Evolutionary conservation across 768 basidiomycete species (phyloP), one percentile per base, ranked within the genome.

Genomic region (Rhizopogon rudus): DNA sequence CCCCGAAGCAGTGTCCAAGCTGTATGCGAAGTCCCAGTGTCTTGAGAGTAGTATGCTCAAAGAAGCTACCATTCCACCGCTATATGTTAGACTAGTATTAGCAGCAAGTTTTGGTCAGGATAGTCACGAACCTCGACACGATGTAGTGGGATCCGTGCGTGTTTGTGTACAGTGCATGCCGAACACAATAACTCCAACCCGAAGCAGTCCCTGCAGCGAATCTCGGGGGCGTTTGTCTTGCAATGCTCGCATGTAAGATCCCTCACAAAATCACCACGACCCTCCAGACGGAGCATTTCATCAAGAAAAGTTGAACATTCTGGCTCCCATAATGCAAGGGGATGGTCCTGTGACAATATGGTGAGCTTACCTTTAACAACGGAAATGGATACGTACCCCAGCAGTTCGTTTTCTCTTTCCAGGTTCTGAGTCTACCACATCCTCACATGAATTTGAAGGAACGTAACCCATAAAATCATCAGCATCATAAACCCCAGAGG

Each of bases 1-100:
- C 44, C 22, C 55, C 54, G 4, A 31, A 31, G 1, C 40, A 49
- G 33, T 68, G 67, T 3, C 66, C 67, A 17, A 68, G 55, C 31
- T 65, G 65, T 2, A 65, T 53, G 5, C 53, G 52, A 2, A 67
- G 33, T 1, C 68, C 65, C 0, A 68, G n/a, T 12, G 39, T 16
- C 44, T 63, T 65, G 5, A 68, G 51, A 2, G 52, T 44, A 0
- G 50, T 51, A 6, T 40, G 49, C 31, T 62, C 51, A 31, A 65
- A 67, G 44, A 53, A 63, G 5, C 17, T 20, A 0, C 59, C 59
- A 52, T 58, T 62, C 66, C 66, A 67, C 5, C 33, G 35, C 54
- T 12, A 22, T 63, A 54, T 46, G 57, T 39, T 13, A 39, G 37
- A 29, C 37, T 13, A 13, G 14, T 39, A 43, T 43, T 2, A 44